phyloP scores from a whole-genome alignment of 768 basidiomycete genomes.

The Suillus brevipes region DNA sequence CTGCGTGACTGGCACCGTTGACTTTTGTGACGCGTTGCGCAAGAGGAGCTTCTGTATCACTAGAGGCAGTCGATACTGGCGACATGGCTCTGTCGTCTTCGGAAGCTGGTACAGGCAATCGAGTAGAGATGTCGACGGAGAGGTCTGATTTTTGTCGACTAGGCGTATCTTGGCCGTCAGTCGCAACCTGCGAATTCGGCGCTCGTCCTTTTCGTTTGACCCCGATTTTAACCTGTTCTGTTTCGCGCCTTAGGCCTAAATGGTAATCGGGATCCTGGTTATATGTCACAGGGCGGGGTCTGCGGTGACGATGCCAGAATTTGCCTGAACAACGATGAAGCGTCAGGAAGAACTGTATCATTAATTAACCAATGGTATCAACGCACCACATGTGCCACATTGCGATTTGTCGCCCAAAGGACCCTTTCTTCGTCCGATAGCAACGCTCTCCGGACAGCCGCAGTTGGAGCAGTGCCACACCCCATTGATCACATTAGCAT shows the following conservation, averaged over 20 bases:
- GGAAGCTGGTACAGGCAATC: constrained; percentile 32
- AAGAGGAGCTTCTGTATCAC: constrained; percentile 72
- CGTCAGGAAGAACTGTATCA: constrained; percentile 9
- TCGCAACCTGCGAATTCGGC: constrained; percentile 21
- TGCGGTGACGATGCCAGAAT: constrained; percentile 84
- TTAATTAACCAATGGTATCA: constrained; percentile 8
- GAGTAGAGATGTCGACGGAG: constrained; percentile 36
- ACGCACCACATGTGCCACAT: constrained; percentile 89
- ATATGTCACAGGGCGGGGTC: constrained; percentile 80
- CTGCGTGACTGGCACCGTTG: constrained; percentile 46
- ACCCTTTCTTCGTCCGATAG: constrained; percentile 84
- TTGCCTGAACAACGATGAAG: constrained; percentile 55
- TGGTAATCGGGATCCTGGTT: constrained; percentile 76
- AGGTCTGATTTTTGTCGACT: constrained; percentile 39
- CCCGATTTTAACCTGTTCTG: constrained; percentile 52
- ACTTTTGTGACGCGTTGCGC: constrained; percentile 58
- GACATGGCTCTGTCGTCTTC: constrained; percentile 61
- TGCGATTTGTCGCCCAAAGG: constrained; percentile 88
- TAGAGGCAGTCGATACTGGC: constrained; percentile 73
- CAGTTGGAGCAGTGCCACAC: constrained; percentile 96
- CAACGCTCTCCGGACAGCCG: constrained; percentile 85
- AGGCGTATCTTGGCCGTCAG: constrained; percentile 56
- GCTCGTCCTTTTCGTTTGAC: constrained; percentile 50
- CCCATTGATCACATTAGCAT: constrained; percentile 78
- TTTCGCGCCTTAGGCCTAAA: constrained; percentile 52